phyloP scores from a whole-genome alignment of 768 basidiomycete genomes.

The Jaapia argillacea region DNA sequence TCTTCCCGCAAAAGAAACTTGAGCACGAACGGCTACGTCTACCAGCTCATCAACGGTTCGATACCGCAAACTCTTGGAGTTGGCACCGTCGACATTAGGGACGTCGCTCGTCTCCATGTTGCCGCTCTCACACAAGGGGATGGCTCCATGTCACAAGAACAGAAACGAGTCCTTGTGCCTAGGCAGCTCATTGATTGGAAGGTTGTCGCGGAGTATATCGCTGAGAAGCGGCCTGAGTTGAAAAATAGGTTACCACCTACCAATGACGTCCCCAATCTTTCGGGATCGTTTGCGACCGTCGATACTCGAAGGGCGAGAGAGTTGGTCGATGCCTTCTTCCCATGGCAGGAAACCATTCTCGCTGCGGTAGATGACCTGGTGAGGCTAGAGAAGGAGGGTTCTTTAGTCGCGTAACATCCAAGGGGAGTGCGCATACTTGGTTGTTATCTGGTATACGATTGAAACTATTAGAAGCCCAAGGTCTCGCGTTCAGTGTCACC shows the following conservation, averaged over 20 bases:
- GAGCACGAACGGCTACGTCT: conserved; percentile 4
- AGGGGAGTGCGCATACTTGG: too few relatives aligned
- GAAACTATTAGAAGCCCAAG: too few relatives aligned
- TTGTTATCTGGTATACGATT: too few relatives aligned
- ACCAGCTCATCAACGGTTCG: neutral
- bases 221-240: neutral
- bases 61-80: neutral
- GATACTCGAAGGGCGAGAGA: conserved; percentile 8
- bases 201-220: conserved; percentile 1
- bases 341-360: conserved; percentile 9
- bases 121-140: conserved; percentile 10
- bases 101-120: conserved; percentile 21
- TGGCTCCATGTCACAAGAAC: too few relatives aligned
- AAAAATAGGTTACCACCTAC: too few relatives aligned
- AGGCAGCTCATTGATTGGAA: conserved; percentile 2
- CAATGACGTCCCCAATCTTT: conserved; percentile 1
- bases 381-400: conserved; percentile 7
- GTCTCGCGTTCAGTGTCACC: too few relatives aligned
- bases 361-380: conserved; percentile 10
- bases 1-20: neutral
- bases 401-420: too few relatives aligned
- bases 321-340: conserved; percentile 6
- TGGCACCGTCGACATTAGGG: conserved; percentile 20
- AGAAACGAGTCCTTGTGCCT: conserved; percentile 5
- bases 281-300: neutral